Conservation (phyloP, 805 yeast species). For the Yarrowia sp. region DNA sequence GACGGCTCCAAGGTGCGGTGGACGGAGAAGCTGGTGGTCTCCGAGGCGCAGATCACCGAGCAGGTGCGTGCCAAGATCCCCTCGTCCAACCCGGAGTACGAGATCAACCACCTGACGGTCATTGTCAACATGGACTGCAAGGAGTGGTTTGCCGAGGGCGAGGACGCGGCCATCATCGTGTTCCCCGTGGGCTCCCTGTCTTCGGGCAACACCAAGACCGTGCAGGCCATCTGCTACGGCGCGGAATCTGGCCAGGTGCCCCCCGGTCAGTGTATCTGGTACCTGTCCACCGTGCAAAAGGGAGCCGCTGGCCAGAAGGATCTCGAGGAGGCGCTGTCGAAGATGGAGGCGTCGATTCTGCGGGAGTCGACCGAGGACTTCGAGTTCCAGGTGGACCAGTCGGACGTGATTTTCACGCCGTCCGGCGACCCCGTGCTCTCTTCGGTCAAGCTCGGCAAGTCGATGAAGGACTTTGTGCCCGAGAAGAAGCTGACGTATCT, state of each 20-base stretch:
- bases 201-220: conserved; percentile 69
- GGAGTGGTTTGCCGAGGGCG: conserved; percentile 90
- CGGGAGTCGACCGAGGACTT: conserved; percentile 75
- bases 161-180: conserved; percentile 84
- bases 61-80: conserved; percentile 37
- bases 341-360: conserved; percentile 78
- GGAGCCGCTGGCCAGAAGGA: conserved; percentile 58
- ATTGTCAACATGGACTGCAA: conserved; percentile 85
- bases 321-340: conserved; percentile 77
- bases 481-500: conserved; percentile 69
- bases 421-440: conserved; percentile 74
- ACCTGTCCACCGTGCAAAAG: conserved; percentile 74
- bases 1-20: conserved; percentile 81
- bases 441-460: conserved; percentile 84
- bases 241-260: conserved; percentile 90
- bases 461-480: conserved; percentile 84
- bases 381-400: conserved; percentile 61
- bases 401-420: conserved; percentile 58
- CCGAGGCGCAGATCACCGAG: conserved; percentile 48
- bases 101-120: conserved; percentile 77
- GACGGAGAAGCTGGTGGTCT: conserved; percentile 76
- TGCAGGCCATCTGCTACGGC: conserved; percentile 87
- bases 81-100: conserved; percentile 41
- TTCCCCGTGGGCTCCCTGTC: conserved; percentile 87
- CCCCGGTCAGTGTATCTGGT: conserved; percentile 88